Evolutionary conservation across 495 filamentous ascomycete genomes (phyloP).

Genomic region (Amorphotheca resinae): DNA sequence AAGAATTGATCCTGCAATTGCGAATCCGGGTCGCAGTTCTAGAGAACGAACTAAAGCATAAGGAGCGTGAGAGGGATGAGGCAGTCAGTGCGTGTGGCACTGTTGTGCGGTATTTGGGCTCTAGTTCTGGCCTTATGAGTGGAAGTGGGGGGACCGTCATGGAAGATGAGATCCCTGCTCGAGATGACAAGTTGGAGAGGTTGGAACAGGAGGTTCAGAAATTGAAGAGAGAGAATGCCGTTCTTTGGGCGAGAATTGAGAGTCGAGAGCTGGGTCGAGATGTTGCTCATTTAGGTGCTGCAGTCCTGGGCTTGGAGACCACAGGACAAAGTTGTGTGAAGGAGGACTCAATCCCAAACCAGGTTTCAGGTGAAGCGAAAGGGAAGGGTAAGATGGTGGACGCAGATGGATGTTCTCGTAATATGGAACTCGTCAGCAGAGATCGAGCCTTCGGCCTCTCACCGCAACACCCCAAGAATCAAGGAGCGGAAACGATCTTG

Average conservation of each 20-base stretch:
- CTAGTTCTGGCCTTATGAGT: background rate
- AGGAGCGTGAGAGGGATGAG: slow-evolving; percentile 4
- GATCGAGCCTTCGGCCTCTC: too few relatives aligned
- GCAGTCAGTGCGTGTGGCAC: slow-evolving; percentile 1
- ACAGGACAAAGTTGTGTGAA: too few relatives aligned
- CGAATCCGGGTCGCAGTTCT: slow-evolving; percentile 14
- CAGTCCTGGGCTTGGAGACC: too few relatives aligned
- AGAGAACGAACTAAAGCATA: slow-evolving; percentile 14
- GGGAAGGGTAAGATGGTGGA: too few relatives aligned
- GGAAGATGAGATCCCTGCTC: background rate
- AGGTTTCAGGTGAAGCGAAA: too few relatives aligned
- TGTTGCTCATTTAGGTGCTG: too few relatives aligned
- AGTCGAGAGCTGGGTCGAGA: too few relatives aligned
- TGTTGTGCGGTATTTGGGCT: background rate
- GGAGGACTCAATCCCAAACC: too few relatives aligned
- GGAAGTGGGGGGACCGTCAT: background rate
- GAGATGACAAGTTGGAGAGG: background rate
- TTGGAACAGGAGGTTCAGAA: background rate
- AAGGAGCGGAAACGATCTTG: too few relatives aligned
- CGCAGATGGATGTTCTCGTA: too few relatives aligned
- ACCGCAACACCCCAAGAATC: too few relatives aligned
- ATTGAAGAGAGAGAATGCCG: background rate
- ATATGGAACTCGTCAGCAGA: too few relatives aligned
- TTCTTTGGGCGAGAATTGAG: background rate
- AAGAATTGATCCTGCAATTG: slow-evolving; percentile 3